Conservation (phyloP, 2,329 filamentous ascomycete genomes). For the Lachnellula hyalina region DNA sequence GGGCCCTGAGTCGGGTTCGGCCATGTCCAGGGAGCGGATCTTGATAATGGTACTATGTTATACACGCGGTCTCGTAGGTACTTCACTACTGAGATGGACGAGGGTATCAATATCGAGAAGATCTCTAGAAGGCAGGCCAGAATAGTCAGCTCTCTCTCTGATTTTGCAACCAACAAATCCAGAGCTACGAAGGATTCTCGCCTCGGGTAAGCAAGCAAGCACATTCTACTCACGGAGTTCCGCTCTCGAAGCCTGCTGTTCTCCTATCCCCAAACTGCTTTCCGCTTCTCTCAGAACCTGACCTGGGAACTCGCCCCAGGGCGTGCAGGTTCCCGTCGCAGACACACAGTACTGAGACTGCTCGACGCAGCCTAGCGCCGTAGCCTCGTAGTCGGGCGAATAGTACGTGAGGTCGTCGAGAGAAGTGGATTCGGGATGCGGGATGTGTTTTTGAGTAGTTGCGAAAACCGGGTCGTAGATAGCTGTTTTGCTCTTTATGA, state of each 20-base stretch:
- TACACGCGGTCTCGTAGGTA: not conserved
- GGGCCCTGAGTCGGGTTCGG: not conserved
- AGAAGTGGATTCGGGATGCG: too few relatives aligned
- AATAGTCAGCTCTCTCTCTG: too few relatives aligned
- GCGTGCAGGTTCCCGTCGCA: not conserved
- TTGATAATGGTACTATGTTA: not conserved
- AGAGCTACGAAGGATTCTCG: too few relatives aligned
- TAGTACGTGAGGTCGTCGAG: not conserved
- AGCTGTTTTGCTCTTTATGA: not conserved
- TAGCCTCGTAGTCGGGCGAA: not conserved
- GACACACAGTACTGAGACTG: not conserved
- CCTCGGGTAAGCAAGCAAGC: too few relatives aligned
- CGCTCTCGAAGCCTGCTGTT: too few relatives aligned
- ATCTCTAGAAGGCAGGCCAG: too few relatives aligned
- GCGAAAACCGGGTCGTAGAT: not conserved
- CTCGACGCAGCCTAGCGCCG: not conserved
- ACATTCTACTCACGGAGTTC: too few relatives aligned
- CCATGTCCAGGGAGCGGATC: not conserved
- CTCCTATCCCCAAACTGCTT: not conserved
- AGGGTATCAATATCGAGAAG: too few relatives aligned
- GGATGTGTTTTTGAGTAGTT: not conserved
- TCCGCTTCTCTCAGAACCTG: not conserved
- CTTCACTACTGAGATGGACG: too few relatives aligned
- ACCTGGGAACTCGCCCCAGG: not conserved
- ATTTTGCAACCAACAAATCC: too few relatives aligned